A percentile compares a stretch with the other conserved stretches of the same genome.
Conservation (phyloP, 2,329 filamentous ascomycete species). For the Raffaelea albimanens region DNA sequence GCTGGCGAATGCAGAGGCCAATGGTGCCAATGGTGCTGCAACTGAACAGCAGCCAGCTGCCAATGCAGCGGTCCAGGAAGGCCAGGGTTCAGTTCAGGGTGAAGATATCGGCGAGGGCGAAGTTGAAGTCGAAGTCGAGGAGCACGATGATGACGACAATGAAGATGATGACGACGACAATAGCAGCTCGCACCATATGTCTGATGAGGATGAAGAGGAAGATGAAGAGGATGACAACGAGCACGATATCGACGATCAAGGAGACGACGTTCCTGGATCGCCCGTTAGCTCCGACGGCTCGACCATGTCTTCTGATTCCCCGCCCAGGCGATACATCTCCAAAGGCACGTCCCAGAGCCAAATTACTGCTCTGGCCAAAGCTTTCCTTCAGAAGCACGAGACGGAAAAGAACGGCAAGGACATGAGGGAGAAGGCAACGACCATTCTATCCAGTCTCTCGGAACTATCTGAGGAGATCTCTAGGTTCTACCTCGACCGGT, state of each 20-base stretch:
- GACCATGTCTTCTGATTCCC: slow-evolving; percentile 53
- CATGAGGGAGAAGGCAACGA: slow-evolving; percentile 69
- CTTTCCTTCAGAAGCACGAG: slow-evolving; percentile 77
- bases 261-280: slow-evolving; percentile 57
- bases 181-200: slow-evolving; percentile 36
- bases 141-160: slow-evolving; percentile 25
- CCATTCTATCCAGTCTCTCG: slow-evolving; percentile 66
- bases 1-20: neutral
- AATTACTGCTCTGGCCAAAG: slow-evolving; percentile 69
- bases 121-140: slow-evolving; percentile 16
- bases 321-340: slow-evolving; percentile 36
- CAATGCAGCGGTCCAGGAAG: neutral
- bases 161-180: slow-evolving; percentile 26
- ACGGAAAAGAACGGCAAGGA: slow-evolving; percentile 59
- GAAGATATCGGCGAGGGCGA: slow-evolving; percentile 13
- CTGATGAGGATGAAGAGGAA: slow-evolving; percentile 43
- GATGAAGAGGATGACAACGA: slow-evolving; percentile 43
- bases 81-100: neutral
- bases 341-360: slow-evolving; percentile 55
- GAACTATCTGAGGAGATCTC: slow-evolving; percentile 63
- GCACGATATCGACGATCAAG: slow-evolving; percentile 35
- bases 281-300: slow-evolving; percentile 57
- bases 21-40: neutral
- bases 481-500: slow-evolving; percentile 54
- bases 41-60: neutral